Percentiles rank a stretch among this genome's conserved stretches.
Conservation (phyloP, 805 yeast genomes). For the Metahyphopichia silvanorum region DNA sequence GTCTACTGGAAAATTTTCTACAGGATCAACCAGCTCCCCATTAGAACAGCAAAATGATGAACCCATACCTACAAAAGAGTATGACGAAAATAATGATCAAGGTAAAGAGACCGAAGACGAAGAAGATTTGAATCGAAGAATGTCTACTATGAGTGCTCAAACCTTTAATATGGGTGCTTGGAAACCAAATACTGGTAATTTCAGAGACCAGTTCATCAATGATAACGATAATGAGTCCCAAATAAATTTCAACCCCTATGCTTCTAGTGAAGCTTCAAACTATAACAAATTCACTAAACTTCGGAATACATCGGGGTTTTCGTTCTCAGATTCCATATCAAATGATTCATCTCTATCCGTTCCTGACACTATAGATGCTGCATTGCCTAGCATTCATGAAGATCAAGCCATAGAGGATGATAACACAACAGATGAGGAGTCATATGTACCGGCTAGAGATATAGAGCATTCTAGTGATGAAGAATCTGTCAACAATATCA, state of each 20-base stretch:
- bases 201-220: slow-evolving; percentile 46
- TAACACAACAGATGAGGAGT: slow-evolving; percentile 5
- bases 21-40: slow-evolving; percentile 8
- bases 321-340: slow-evolving; percentile 14
- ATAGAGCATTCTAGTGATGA: no score
- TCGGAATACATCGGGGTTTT: slow-evolving; percentile 15
- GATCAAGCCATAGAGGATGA: slow-evolving; percentile 12
- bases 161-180: slow-evolving; percentile 51
- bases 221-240: slow-evolving; percentile 39
- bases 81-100: not conserved
- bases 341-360: slow-evolving; percentile 28
- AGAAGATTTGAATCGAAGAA: slow-evolving; percentile 21
- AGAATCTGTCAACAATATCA: slow-evolving; percentile 4
- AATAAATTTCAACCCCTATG: slow-evolving; percentile 22
- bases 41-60: not conserved
- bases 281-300: slow-evolving; percentile 33
- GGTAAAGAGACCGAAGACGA: slow-evolving; percentile 7
- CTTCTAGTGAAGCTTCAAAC: slow-evolving; percentile 10
- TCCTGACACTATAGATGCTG: slow-evolving; percentile 39
- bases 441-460: no score
- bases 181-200: slow-evolving; percentile 55
- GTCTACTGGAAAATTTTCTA: slow-evolving; percentile 17
- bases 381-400: slow-evolving; percentile 35
- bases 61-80: not conserved
- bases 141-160: slow-evolving; percentile 22